A percentile compares a stretch with the other conserved stretches of the same genome.
phyloP scores from a whole-genome alignment of 352 stramenopile species.

The Saprolegnia diclina region DNA sequence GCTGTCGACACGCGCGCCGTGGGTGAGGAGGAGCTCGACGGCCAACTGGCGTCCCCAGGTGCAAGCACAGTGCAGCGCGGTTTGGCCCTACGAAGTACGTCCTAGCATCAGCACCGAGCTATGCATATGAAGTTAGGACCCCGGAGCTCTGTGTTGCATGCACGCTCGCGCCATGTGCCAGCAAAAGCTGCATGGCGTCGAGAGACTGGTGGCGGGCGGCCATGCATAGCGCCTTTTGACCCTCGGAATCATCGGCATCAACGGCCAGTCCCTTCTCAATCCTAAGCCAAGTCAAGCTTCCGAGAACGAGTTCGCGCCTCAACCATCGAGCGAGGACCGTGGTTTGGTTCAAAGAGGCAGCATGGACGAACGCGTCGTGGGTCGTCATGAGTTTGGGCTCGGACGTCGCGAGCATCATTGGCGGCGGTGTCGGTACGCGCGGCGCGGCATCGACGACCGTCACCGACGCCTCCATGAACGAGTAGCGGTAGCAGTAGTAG shows the following conservation, averaged over 20 bases:
- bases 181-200: slow-evolving; percentile 46
- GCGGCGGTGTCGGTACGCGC: neutral
- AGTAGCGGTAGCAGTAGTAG: slow-evolving; percentile 18
- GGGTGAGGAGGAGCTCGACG: slow-evolving; percentile 37
- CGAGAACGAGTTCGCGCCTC: neutral
- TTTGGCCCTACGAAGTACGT: slow-evolving; percentile 36
- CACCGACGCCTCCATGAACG: slow-evolving; percentile 15
- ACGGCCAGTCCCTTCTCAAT: slow-evolving; percentile 44
- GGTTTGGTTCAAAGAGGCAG: slow-evolving; percentile 58
- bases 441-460: neutral
- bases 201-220: slow-evolving; percentile 59
- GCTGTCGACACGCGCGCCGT: slow-evolving; percentile 32
- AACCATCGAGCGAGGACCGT: slow-evolving; percentile 53
- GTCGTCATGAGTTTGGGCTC: slow-evolving; percentile 7
- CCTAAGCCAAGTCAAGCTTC: slow-evolving; percentile 29
- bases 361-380: slow-evolving; percentile 55
- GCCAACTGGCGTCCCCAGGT: slow-evolving; percentile 48
- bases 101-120: neutral
- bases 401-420: neutral
- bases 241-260: slow-evolving; percentile 45
- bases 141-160: slow-evolving; percentile 32
- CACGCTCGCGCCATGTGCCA: slow-evolving; percentile 39
- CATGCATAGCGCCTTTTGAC: slow-evolving; percentile 41
- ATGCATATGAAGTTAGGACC: neutral
- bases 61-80: slow-evolving; percentile 45